A percentile compares a stretch with the other conserved stretches of the same genome.
Evolutionary conservation across 2,329 filamentous ascomycete species (phyloP).

Genomic region (Rhinocladiella similis): DNA sequence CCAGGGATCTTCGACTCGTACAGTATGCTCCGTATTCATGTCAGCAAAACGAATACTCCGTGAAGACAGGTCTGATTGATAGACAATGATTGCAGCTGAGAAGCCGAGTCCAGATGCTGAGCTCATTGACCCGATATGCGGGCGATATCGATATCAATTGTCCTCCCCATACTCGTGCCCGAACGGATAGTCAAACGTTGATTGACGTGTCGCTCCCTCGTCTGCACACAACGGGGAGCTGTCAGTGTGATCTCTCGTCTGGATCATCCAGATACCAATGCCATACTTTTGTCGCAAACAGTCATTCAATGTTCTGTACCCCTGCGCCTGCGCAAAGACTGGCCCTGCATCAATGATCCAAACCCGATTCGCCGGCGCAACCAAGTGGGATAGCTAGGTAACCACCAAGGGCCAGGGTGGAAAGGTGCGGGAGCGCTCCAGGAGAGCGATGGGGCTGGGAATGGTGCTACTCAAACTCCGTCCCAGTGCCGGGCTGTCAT

Average conservation of each 20-base stretch:
- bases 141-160: no score
- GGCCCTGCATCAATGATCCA: neutral
- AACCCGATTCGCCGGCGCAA: constrained; percentile 2
- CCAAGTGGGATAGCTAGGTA: neutral
- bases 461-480: neutral
- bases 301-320: no score
- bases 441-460: neutral
- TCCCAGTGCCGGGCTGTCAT: no score
- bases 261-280: no score
- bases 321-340: constrained; percentile 1
- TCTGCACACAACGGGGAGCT: neutral
- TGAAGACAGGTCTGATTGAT: neutral
- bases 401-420: neutral
- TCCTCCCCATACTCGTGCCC: neutral
- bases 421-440: neutral
- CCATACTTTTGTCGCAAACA: no score
- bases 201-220: no score
- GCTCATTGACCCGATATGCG: neutral
- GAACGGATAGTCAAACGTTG: neutral
- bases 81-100: neutral
- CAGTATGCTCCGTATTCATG: neutral
- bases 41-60: neutral
- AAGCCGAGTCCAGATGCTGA: neutral
- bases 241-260: no score
- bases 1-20: no score